Evolutionary conservation across 208 protist genomes (phyloP).

Genomic region (Trypanosoma congolense): DNA sequence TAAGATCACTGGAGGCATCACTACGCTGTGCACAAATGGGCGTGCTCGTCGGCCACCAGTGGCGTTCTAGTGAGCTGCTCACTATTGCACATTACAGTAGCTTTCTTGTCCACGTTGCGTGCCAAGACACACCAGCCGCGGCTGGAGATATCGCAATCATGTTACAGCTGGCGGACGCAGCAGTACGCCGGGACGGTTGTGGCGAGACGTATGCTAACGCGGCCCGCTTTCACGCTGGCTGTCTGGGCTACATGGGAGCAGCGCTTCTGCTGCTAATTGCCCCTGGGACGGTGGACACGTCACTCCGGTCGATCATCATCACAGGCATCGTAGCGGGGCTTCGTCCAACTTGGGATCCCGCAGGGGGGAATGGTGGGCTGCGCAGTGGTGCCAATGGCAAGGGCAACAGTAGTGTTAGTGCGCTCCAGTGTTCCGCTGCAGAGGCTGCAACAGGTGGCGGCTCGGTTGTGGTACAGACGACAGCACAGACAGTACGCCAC

Average conservation of each 20-base stretch:
- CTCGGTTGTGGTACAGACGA: constrained; percentile 35
- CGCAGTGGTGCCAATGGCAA: background rate
- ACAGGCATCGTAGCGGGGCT: constrained; percentile 13
- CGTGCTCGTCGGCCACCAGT: constrained; percentile 69
- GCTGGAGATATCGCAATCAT: constrained; percentile 77
- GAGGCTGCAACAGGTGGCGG: constrained; percentile 12
- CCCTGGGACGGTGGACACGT: constrained; percentile 49
- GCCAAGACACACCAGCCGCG: constrained; percentile 45
- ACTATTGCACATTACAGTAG: constrained; percentile 71
- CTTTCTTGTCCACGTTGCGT: constrained; percentile 49
- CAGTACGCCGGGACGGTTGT: constrained; percentile 11
- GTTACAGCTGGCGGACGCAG: constrained; percentile 47
- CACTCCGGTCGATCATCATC: constrained; percentile 42
- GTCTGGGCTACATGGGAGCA: constrained; percentile 47
- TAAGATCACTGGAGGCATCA: constrained; percentile 49
- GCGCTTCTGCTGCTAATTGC: constrained; percentile 64
- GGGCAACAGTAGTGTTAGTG: background rate
- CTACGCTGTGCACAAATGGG: constrained; percentile 59
- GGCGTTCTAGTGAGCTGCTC: constrained; percentile 55
- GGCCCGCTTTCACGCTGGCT: constrained; percentile 32
- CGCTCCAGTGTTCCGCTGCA: background rate
- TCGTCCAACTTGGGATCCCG: background rate
- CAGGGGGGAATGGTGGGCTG: background rate
- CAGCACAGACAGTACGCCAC: constrained; percentile 55
- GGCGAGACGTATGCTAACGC: constrained; percentile 2